These are phyloP conservation scores for Sporothrix brunneoviolacea DNA, from an alignment of 2,329 filamentous ascomycete genomes.

Conservation along the genomic window DNA sequence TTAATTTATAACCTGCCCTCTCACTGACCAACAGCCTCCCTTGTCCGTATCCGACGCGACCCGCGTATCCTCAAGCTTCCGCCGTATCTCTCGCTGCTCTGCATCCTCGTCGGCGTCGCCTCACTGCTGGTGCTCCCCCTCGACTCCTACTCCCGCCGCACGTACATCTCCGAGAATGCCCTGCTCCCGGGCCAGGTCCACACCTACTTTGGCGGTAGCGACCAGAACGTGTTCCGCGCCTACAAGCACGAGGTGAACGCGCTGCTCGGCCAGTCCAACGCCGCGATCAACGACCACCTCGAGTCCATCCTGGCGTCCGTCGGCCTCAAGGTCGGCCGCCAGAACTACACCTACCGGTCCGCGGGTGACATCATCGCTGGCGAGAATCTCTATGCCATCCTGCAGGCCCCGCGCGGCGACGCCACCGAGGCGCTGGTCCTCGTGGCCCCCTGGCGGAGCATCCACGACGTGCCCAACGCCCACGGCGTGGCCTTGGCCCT, in stretches of 20 bases:
- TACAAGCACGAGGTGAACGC: slow-evolving; percentile 77
- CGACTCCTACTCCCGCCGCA: slow-evolving; percentile 81
- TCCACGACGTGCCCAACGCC: slow-evolving; percentile 69
- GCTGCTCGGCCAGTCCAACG: slow-evolving; percentile 41
- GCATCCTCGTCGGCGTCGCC: slow-evolving; percentile 74
- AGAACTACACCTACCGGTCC: slow-evolving; percentile 80
- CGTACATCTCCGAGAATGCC: slow-evolving; percentile 97
- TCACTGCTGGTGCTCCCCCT: slow-evolving; percentile 90
- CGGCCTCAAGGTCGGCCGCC: slow-evolving; percentile 79
- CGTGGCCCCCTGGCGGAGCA: slow-evolving; percentile 81
- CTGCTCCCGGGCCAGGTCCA: slow-evolving; percentile 93
- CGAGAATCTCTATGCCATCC: slow-evolving; percentile 87
- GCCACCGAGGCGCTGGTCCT: slow-evolving; percentile 95
- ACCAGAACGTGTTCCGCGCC: slow-evolving; percentile 88
- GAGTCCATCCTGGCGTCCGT: slow-evolving; percentile 68
- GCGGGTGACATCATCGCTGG: slow-evolving; percentile 68
- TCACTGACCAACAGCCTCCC: slow-evolving; percentile 40
- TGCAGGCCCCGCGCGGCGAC: slow-evolving; percentile 89
- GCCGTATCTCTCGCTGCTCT: slow-evolving; percentile 79
- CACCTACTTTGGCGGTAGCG: slow-evolving; percentile 93
- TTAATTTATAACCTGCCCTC: background rate
- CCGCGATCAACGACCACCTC: slow-evolving; percentile 62
- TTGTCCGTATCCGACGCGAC: slow-evolving; percentile 68
- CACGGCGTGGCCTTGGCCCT: slow-evolving; percentile 83
- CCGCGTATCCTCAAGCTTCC: slow-evolving; percentile 76